Base-by-base conservation (phyloP, 2,329 filamentous ascomycete species). In the Cladosporium sp. region DNA sequence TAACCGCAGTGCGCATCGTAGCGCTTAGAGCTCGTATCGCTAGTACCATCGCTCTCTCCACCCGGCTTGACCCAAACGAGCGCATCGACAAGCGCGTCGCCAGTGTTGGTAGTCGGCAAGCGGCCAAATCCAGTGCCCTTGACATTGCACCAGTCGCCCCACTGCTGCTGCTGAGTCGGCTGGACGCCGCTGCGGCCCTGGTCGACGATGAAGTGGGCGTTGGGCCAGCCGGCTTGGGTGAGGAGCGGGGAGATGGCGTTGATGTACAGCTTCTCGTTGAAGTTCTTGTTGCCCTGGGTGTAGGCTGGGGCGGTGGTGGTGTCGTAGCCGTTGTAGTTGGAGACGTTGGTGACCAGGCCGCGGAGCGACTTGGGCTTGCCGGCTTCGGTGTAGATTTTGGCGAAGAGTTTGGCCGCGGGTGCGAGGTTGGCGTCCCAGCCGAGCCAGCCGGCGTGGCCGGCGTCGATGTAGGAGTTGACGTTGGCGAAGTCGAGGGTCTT, bases 21-120 rank as follows among this genome's bases (percentile, higher is more conserved):
- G 52, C 80, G 78, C 19, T 72, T 62, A 9, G 83, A 77, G 54
- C 65, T 65, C 3, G 60, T 60, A 57, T 73, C 60, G 36, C 69
- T 74, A 0, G 78, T 80, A 57, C 78, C 78, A 58, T 81, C 79
- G 56, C 74, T 75, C 69, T 81, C 79, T 55, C 78, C 79, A 62
- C 86, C 86, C 4, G 86, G 86, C 79, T 88, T 89, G 64, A 88
- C 75, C 86, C 86, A 88, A 58, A 88, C 85, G 62, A 88, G 85
- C 39, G 85, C 84, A 69, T 89, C 86, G 34, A 81, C 76, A 17
- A 85, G 74, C 1, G 72, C 67, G 61, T 84, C 78, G 13, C 81
- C 83, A 8, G 85, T 88, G 67, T 82, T 75, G n/a, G 83, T 77
- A 3, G 81, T 81, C 1, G 85, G 84, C n/a, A 83, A 80, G n/a